phyloP scores from a whole-genome alignment of 2,329 filamentous ascomycete genomes.

The Stachybotrys chartarum region DNA sequence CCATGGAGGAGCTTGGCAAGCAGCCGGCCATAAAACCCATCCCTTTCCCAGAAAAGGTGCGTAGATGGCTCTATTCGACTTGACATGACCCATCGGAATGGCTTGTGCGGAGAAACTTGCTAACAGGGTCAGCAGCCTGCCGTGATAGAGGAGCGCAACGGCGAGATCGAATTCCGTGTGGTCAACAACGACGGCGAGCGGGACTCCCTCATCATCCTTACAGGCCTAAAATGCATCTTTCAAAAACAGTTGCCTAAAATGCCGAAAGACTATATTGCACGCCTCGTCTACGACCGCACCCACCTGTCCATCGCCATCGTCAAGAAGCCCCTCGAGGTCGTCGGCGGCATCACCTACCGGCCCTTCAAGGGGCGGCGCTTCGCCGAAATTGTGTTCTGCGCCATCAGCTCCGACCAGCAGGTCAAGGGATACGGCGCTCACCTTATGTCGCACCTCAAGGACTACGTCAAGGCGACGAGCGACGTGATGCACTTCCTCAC shows the following conservation, averaged over 20 bases:
- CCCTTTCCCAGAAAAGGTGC: slow-evolving; percentile 82
- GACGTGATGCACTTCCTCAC: slow-evolving; percentile 98
- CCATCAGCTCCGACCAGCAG: slow-evolving; percentile 94
- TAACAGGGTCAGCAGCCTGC: slow-evolving; percentile 52
- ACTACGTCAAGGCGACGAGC: slow-evolving; percentile 95
- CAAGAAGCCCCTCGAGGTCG: slow-evolving; percentile 92
- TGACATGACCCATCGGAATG: neutral
- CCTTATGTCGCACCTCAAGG: slow-evolving; percentile 95
- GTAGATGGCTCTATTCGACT: slow-evolving; percentile 4
- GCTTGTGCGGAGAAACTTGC: neutral
- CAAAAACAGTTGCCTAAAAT: slow-evolving; percentile 98
- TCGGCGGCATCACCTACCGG: slow-evolving; percentile 93
- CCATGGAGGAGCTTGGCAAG: slow-evolving; percentile 29
- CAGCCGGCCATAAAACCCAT: slow-evolving; percentile 56
- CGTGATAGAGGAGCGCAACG: slow-evolving; percentile 86
- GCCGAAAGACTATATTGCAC: slow-evolving; percentile 98
- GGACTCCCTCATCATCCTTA: slow-evolving; percentile 89
- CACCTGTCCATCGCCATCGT: slow-evolving; percentile 96
- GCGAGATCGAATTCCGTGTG: slow-evolving; percentile 93
- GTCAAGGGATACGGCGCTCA: slow-evolving; percentile 98
- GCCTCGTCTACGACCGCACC: slow-evolving; percentile 93
- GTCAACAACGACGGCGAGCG: slow-evolving; percentile 92
- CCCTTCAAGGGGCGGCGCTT: slow-evolving; percentile 89
- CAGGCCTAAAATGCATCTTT: slow-evolving; percentile 94
- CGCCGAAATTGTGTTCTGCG: slow-evolving; percentile 97